Conservation (phyloP, 306 rosid species). For the Dryas alaskensis region DNA sequence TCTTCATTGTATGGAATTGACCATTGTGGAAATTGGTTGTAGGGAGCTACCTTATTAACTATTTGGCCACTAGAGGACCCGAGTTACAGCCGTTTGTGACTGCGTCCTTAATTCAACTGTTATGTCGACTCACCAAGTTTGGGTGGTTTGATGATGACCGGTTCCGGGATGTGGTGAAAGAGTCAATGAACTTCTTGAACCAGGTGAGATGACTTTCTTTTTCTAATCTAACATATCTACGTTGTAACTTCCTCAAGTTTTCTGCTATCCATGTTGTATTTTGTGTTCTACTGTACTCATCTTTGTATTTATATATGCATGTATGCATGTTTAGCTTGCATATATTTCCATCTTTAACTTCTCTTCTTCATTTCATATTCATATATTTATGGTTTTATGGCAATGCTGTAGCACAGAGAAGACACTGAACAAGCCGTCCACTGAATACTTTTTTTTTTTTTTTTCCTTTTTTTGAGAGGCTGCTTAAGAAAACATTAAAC, state of each 20-base stretch:
- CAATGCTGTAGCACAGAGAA: background rate
- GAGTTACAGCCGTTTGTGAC: conserved; percentile 58
- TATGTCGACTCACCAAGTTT: conserved; percentile 59
- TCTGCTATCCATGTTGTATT: background rate
- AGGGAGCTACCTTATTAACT: conserved; percentile 59
- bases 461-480: too few relatives aligned
- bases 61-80: conserved; percentile 59
- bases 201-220: conserved; percentile 36
- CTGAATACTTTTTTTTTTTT: too few relatives aligned
- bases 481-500: background rate
- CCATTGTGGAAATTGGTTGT: conserved; percentile 6
- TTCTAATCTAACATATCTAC: background rate
- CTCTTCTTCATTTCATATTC: background rate
- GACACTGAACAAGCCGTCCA: too few relatives aligned
- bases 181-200: conserved; percentile 54
- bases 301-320: background rate
- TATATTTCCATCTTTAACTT: background rate
- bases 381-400: background rate
- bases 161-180: conserved; percentile 52
- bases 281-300: background rate
- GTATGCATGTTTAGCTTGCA: background rate
- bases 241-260: background rate
- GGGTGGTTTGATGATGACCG: conserved; percentile 67
- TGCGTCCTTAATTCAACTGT: conserved; percentile 50
- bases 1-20: background rate